Evolutionary conservation across 805 yeast genomes (phyloP), one percentile per base, ranked within the genome.

Genomic region (Metschnikowia dekortorum): DNA sequence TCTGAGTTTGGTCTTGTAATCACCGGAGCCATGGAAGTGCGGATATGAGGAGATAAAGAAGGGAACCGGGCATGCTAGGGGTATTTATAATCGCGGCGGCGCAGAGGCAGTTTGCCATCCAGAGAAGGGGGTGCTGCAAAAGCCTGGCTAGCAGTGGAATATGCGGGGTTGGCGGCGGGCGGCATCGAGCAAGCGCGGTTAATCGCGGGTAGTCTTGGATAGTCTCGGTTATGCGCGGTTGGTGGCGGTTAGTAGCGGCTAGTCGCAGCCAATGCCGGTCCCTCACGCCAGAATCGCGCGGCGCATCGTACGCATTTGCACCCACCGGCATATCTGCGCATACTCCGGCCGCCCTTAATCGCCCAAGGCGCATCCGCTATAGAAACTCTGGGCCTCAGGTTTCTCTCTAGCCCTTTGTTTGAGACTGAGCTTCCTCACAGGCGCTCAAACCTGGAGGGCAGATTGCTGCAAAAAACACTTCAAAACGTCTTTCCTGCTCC

Each of bases 21-120:
- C 3, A 54, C 51, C 9, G 61, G 61, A 26, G 59, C 61, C 61
- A 57, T 57, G 36, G 33, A 29, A 18, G 28, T 22, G 14, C 6
- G 13, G 34, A 11, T 9, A 4, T 16, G 14, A 31, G n/a, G 10
- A 33, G 22, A 6, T 13, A 11, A 16, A 8, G n/a, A n/a, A 13
- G 6, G 11, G 26, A 2, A 8, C 14, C 10, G 36, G 37, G 36
- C n/a, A 10, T 13, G 13, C 13, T 4, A 31, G 44, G 30, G 13
- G 34, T 42, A 33, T 42, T 42, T 42, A 42, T 42, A 42, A 4
- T 22, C 9, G 28, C 14, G 30, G 26, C 43, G n/a, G 43, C 33
- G 16, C 22, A 33, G 36, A 6, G 18, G 36, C 34, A 13, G 22
- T 22, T 22, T 1, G 34, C n/a, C 13, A 18, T 18, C 8, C 5